phyloP scores from a whole-genome alignment of 75 land plant species.

The Picea glauca region DNA sequence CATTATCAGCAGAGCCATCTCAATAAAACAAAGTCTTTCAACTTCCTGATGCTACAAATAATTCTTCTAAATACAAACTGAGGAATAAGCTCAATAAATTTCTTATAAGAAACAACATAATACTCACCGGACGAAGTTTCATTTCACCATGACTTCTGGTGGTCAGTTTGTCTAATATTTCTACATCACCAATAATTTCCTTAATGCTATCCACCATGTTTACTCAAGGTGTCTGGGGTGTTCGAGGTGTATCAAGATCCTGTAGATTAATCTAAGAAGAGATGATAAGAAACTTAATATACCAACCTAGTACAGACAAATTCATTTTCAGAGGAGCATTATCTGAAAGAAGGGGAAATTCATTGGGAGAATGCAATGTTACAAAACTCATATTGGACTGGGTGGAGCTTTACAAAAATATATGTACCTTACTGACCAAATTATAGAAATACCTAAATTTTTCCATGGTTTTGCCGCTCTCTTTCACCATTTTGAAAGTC shows the following conservation, averaged over 20 bases:
- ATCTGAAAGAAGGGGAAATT: neutral
- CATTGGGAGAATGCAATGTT: neutral
- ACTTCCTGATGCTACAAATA: too few species aligned
- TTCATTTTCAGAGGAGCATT: neutral
- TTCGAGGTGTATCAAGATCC: neutral
- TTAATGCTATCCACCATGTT: conserved; percentile 8
- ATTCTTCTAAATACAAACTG: too few species aligned
- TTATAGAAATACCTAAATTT: neutral
- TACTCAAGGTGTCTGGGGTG: conserved; percentile 4
- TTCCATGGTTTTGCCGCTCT: neutral
- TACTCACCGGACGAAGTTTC: conserved; percentile 34
- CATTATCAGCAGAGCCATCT: too few species aligned
- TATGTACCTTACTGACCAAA: neutral
- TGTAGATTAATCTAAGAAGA: neutral
- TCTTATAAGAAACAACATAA: too few species aligned
- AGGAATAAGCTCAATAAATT: too few species aligned
- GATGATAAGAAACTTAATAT: neutral
- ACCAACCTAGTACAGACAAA: neutral
- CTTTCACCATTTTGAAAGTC: neutral
- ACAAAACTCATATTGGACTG: neutral
- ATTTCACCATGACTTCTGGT: conserved; percentile 77
- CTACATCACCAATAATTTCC: conserved; percentile 45
- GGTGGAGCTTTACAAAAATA: neutral
- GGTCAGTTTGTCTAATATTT: conserved; percentile 68
- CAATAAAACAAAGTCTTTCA: too few species aligned